Percentiles rank a stretch among this genome's conserved stretches.
These are phyloP conservation scores for Nannizziopsis barbatae DNA, from an alignment of 2,329 filamentous ascomycete genomes.

Conservation along the genomic window DNA sequence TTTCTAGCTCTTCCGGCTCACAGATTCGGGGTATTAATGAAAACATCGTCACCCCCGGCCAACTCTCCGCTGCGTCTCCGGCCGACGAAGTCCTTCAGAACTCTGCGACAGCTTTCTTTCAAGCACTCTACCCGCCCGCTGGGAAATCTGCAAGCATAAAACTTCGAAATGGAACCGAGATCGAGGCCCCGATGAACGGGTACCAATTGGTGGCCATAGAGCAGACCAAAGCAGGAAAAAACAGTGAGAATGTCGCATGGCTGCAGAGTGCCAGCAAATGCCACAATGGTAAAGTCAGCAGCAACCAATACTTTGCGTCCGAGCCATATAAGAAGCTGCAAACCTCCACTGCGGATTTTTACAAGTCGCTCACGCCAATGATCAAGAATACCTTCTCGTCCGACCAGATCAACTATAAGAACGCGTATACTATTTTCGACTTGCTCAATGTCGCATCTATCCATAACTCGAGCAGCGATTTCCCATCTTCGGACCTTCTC, in stretches of 20 bases:
- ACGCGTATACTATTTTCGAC: conserved; percentile 57
- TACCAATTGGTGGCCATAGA: conserved; percentile 76
- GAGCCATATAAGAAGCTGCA: conserved; percentile 40
- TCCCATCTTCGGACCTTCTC: conserved; percentile 50
- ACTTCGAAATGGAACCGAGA: conserved; percentile 57
- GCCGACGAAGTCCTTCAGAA: conserved; percentile 66
- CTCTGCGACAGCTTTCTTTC: conserved; percentile 68
- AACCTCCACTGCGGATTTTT: conserved; percentile 43
- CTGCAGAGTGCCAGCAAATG: conserved; percentile 48
- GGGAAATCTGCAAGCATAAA: conserved; percentile 46
- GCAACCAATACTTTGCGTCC: conserved; percentile 48
- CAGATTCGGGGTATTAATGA: conserved; percentile 57
- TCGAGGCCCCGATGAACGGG: conserved; percentile 60
- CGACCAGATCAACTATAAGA: conserved; percentile 45
- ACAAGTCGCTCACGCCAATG: conserved; percentile 41
- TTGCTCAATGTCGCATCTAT: conserved; percentile 52
- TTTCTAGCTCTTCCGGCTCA: conserved; percentile 47
- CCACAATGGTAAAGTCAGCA: conserved; percentile 45
- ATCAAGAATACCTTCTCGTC: conserved; percentile 43
- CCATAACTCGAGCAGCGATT: conserved; percentile 48
- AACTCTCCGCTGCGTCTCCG: conserved; percentile 63
- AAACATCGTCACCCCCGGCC: conserved; percentile 54
- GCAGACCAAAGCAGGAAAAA: conserved; percentile 48
- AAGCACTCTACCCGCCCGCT: conserved; percentile 75
- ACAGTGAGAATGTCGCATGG: conserved; percentile 48